These are phyloP conservation scores for Aegilops longissima DNA, from an alignment of 176 grass and related monocot genomes.

Conservation along the genomic window DNA sequence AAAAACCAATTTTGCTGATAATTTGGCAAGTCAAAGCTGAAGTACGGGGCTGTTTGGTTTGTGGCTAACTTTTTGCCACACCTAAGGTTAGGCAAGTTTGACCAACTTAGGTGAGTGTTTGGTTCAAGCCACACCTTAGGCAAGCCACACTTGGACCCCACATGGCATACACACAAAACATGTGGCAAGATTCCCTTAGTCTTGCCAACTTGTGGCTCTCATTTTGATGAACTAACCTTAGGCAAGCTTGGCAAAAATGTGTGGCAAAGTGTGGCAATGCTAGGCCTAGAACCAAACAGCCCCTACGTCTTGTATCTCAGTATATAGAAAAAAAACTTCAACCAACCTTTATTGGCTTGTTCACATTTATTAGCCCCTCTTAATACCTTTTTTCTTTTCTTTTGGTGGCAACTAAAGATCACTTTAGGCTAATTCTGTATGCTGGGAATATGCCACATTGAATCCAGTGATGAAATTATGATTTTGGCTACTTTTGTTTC, in stretches of 20 bases:
- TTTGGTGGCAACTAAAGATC: not conserved
- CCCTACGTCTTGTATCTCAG: not conserved
- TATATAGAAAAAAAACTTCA: slow-evolving; percentile 9
- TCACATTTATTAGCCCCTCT: not conserved
- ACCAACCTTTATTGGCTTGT: not conserved
- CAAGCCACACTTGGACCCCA: too few relatives aligned
- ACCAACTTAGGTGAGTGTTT: too few relatives aligned
- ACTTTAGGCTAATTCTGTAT: not conserved
- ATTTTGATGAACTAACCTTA: too few relatives aligned
- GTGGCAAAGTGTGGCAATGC: too few relatives aligned
- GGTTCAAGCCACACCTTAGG: too few relatives aligned
- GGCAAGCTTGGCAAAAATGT: too few relatives aligned
- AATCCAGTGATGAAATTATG: not conserved
- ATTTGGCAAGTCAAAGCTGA: not conserved
- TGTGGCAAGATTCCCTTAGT: too few relatives aligned
- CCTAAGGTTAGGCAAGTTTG: too few relatives aligned
- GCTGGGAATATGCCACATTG: not conserved
- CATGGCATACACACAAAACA: too few relatives aligned
- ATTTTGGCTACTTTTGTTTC: not conserved
- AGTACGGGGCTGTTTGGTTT: not conserved
- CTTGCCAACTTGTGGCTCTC: too few relatives aligned
- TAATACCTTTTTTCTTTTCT: not conserved
- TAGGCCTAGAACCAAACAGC: too few relatives aligned
- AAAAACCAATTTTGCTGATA: not conserved
- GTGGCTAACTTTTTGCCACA: too few relatives aligned